Evolutionary conservation across 2,329 filamentous ascomycete genomes (phyloP).

Genomic region (Talaromyces sp.): DNA sequence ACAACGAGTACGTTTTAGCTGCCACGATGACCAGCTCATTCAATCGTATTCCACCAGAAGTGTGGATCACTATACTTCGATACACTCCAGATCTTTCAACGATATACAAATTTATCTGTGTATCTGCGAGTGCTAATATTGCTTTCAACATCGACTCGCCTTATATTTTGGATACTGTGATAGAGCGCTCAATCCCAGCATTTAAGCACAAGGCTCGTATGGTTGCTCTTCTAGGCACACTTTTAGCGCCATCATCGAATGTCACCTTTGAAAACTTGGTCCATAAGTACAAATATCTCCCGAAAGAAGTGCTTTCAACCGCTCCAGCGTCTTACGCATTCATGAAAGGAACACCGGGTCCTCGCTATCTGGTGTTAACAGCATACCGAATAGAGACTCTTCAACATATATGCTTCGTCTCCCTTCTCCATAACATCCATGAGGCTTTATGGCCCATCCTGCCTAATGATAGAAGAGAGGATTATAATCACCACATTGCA

Average conservation of each 20-base stretch:
- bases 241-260: not conserved
- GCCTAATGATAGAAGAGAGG: not conserved
- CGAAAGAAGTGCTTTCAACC: not conserved
- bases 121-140: not conserved
- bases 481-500: too few relatives aligned
- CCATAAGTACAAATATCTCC: not conserved
- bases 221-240: slow-evolving; percentile 6
- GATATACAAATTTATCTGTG: slow-evolving; percentile 8
- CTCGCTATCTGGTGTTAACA: slow-evolving; percentile 6
- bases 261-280: not conserved
- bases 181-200: slow-evolving; percentile 4
- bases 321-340: slow-evolving; percentile 4
- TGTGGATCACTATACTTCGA: not conserved
- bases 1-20: too few relatives aligned
- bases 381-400: slow-evolving; percentile 6
- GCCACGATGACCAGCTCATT: not conserved
- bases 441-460: slow-evolving; percentile 3
- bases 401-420: slow-evolving; percentile 7
- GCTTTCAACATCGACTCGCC: slow-evolving; percentile 4
- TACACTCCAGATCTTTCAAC: slow-evolving; percentile 2
- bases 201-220: slow-evolving; percentile 3
- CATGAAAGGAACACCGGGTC: slow-evolving; percentile 1
- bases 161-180: slow-evolving; percentile 1
- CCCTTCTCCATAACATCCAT: slow-evolving; percentile 4
- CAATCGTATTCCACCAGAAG: slow-evolving; percentile 3